phyloP scores from a whole-genome alignment of 441 rosid species.

The Croton setiger region DNA sequence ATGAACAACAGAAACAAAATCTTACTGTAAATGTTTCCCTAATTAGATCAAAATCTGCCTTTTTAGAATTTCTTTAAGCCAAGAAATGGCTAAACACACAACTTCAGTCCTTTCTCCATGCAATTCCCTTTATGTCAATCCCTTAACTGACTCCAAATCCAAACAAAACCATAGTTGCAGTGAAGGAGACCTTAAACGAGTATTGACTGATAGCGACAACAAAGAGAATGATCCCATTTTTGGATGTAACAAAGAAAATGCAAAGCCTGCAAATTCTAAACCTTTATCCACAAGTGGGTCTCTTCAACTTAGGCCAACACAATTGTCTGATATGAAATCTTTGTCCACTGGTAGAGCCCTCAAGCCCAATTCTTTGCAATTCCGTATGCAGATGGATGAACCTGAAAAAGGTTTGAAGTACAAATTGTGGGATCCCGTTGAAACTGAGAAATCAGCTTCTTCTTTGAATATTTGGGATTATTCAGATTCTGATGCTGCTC shows the following conservation, averaged over 20 bases:
- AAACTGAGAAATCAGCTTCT: constrained; percentile 61
- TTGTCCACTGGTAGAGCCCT: constrained; percentile 50
- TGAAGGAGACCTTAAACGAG: constrained; percentile 31
- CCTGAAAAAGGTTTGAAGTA: constrained; percentile 50
- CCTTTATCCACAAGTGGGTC: constrained; percentile 42
- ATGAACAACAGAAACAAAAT: neutral
- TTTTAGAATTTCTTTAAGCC: neutral
- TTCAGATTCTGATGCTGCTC: constrained; percentile 93
- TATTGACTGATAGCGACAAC: constrained; percentile 34
- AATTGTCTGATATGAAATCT: constrained; percentile 45
- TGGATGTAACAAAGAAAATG: constrained; percentile 37
- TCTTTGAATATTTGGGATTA: constrained; percentile 84
- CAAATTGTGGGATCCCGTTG: constrained; percentile 53
- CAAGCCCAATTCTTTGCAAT: constrained; percentile 72
- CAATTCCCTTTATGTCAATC: constrained; percentile 37
- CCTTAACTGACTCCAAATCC: constrained; percentile 32
- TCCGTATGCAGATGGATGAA: constrained; percentile 72
- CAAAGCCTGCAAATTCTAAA: constrained; percentile 27
- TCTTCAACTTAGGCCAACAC: constrained; percentile 28
- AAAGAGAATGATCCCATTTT: constrained; percentile 43
- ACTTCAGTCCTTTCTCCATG: constrained; percentile 31
- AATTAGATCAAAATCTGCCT: neutral
- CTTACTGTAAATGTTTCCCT: neutral
- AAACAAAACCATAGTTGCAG: constrained; percentile 43
- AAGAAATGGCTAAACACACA: constrained; percentile 22